These are phyloP conservation scores for Vitis hybrid DNA, from an alignment of 177 flowering plant genomes.

Conservation along the genomic window DNA sequence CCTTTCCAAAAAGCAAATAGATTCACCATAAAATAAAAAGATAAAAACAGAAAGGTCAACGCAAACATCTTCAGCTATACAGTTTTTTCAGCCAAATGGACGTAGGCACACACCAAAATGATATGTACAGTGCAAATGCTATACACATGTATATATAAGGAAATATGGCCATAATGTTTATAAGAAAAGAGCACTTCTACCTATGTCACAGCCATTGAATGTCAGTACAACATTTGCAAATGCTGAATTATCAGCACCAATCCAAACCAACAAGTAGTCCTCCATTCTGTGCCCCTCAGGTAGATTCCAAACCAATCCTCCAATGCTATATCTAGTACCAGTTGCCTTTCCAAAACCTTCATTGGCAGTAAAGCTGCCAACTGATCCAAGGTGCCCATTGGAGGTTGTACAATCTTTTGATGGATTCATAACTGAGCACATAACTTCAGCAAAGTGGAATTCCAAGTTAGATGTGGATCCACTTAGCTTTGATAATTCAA, in stretches of 20 bases:
- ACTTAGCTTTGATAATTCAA: slow-evolving; percentile 23
- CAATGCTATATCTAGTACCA: slow-evolving; percentile 44
- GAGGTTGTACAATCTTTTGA: slow-evolving; percentile 20
- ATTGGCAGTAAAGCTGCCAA: slow-evolving; percentile 20
- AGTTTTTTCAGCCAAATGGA: too few relatives aligned
- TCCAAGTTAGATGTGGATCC: slow-evolving; percentile 20
- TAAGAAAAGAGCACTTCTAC: slow-evolving; percentile 27
- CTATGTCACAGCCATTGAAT: slow-evolving; percentile 77
- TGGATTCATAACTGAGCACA: slow-evolving; percentile 50
- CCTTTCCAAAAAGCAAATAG: too few relatives aligned
- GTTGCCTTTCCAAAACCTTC: slow-evolving; percentile 17
- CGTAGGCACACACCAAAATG: background rate
- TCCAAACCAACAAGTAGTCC: slow-evolving; percentile 76
- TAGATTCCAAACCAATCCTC: slow-evolving; percentile 81
- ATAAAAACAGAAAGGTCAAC: too few relatives aligned
- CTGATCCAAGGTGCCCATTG: slow-evolving; percentile 17
- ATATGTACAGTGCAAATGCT: background rate
- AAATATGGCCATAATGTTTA: too few relatives aligned
- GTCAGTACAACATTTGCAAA: slow-evolving; percentile 82
- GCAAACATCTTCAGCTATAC: too few relatives aligned
- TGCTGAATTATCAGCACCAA: slow-evolving; percentile 81
- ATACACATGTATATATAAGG: too few relatives aligned
- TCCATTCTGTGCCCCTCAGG: slow-evolving; percentile 61
- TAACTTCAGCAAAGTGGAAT: slow-evolving; percentile 56
- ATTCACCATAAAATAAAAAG: too few relatives aligned